Evolutionary conservation across 495 filamentous ascomycete genomes (phyloP).

Genomic region (Neurospora africana): DNA sequence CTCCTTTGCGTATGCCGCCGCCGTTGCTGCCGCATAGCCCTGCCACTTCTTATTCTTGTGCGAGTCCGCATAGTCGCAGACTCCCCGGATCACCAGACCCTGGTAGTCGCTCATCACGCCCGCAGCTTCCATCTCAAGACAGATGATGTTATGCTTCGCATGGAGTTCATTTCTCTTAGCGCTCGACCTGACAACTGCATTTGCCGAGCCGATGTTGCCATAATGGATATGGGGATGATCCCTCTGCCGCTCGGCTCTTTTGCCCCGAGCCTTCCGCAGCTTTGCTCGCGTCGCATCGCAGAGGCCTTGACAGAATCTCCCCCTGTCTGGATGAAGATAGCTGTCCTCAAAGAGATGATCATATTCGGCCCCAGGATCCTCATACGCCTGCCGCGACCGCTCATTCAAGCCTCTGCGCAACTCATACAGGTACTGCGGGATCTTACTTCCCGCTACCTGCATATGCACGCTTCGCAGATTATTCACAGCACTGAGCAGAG

Average conservation of each 20-base stretch:
- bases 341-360: background rate
- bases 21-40: background rate
- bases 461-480: constrained; percentile 8
- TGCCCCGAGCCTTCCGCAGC: no score
- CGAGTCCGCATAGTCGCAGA: background rate
- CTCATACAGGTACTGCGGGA: constrained; percentile 12
- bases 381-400: background rate
- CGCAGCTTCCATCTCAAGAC: background rate
- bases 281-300: no score
- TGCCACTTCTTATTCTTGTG: background rate
- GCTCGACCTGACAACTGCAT: background rate
- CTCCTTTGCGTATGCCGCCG: background rate
- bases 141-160: background rate
- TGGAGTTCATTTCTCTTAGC: background rate
- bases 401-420: background rate
- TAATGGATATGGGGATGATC: no score
- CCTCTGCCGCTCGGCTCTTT: no score
- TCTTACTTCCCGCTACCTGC: constrained; percentile 3
- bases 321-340: no score
- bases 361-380: background rate
- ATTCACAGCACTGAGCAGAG: constrained; percentile 13
- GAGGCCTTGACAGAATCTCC: no score
- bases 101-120: constrained; percentile 1
- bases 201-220: no score
- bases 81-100: background rate